These are phyloP conservation scores for Neurospora sp. DNA, from an alignment of 495 filamentous ascomycete genomes.

Conservation along the genomic window DNA sequence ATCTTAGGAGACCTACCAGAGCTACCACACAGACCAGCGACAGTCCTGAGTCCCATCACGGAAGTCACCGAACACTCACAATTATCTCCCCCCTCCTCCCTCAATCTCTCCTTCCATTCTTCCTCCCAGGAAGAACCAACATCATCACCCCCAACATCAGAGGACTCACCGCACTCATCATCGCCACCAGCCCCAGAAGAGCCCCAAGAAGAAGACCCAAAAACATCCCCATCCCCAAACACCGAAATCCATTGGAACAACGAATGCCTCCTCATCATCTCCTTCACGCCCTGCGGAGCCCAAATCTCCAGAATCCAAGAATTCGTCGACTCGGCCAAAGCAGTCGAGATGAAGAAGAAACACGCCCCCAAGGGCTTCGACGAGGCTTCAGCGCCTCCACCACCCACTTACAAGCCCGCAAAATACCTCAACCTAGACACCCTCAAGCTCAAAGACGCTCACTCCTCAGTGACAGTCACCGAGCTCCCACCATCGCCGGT, in stretches of 20 bases:
- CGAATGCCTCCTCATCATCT: constrained; percentile 32
- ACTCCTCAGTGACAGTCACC: not conserved
- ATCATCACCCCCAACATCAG: not conserved
- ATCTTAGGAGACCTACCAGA: not conserved
- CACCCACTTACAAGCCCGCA: not conserved
- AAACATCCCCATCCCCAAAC: not conserved
- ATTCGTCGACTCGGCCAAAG: constrained; percentile 34
- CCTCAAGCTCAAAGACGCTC: not conserved
- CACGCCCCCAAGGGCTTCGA: constrained; percentile 21
- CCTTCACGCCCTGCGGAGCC: constrained; percentile 18
- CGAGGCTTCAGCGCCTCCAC: not conserved
- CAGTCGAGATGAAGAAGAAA: constrained; percentile 25
- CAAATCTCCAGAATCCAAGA: constrained; percentile 23
- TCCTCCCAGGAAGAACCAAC: not conserved
- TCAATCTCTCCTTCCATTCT: not conserved
- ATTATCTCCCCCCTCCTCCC: not conserved
- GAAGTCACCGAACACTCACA: not conserved
- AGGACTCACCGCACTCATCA: not conserved
- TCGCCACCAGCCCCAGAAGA: not conserved
- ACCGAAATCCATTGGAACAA: constrained; percentile 20
- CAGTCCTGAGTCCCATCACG: not conserved
- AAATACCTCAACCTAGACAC: not conserved
- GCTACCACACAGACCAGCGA: not conserved
- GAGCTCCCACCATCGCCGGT: not conserved
- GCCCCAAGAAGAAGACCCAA: not conserved